Conservation (phyloP, 108 stramenopile genomes). For the Pseudonitzschia multiseries region DNA sequence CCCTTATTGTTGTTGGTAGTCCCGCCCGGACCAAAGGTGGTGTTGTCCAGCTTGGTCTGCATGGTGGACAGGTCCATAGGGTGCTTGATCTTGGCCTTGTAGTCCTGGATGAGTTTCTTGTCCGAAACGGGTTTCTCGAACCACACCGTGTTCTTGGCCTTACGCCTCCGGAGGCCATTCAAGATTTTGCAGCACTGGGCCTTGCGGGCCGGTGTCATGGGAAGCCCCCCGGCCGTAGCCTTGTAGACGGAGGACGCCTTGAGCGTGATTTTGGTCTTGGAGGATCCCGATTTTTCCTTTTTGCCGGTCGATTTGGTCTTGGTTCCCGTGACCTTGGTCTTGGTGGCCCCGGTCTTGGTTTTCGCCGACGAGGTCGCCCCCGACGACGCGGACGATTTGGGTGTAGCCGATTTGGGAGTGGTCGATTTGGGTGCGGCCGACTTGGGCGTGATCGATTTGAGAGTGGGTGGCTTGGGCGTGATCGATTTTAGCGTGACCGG, state of each 20-base stretch:
- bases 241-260: constrained; percentile 20
- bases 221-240: neutral
- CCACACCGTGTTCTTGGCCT: constrained; percentile 47
- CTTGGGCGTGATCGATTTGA: constrained; percentile 12
- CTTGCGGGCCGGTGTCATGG: constrained; percentile 52
- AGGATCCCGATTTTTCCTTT: constrained; percentile 18
- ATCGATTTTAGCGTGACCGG: no score
- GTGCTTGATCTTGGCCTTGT: constrained; percentile 67
- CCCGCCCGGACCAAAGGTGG: constrained; percentile 5
- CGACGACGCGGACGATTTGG: constrained; percentile 1
- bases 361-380: neutral
- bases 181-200: constrained; percentile 73
- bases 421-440: constrained; percentile 8
- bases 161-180: constrained; percentile 60
- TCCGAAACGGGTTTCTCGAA: constrained; percentile 78
- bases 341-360: neutral
- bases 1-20: constrained; percentile 36
- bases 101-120: constrained; percentile 70
- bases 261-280: constrained; percentile 27
- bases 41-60: constrained; percentile 59
- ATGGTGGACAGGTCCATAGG: constrained; percentile 81
- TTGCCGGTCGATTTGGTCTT: neutral
- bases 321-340: neutral
- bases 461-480: constrained; percentile 22
- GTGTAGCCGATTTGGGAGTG: neutral